A percentile compares a stretch with the other conserved stretches of the same genome.
Conservation (phyloP, 176 grass and related monocot genomes). For the Aegilops umbellulata region DNA sequence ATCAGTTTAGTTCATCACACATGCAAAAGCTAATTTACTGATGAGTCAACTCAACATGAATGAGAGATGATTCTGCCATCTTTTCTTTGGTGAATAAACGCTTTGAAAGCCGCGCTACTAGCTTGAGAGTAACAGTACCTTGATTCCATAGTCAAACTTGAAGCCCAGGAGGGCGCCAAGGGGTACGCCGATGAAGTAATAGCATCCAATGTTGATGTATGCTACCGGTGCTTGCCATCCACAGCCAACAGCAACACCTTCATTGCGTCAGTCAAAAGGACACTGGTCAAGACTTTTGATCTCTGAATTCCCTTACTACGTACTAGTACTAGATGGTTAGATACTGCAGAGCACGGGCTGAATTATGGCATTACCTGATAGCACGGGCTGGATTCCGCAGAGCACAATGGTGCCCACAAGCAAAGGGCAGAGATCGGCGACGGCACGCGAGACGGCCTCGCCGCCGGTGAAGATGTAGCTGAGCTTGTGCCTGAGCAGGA, state of each 20-base stretch:
- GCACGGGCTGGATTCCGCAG: conserved; percentile 75
- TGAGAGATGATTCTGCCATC: not conserved
- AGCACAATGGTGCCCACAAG: conserved; percentile 67
- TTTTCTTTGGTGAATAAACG: not conserved
- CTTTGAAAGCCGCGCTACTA: not conserved
- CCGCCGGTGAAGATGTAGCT: conserved; percentile 85
- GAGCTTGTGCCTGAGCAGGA: conserved; percentile 64
- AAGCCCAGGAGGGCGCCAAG: conserved; percentile 68
- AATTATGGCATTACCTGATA: conserved; percentile 54
- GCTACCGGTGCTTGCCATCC: conserved; percentile 89
- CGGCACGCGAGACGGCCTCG: conserved; percentile 52
- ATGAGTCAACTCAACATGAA: not conserved
- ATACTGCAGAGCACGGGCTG: not conserved
- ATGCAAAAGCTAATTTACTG: not conserved
- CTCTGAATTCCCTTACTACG: not conserved
- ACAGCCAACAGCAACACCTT: conserved; percentile 91
- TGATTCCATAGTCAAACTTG: conserved; percentile 62
- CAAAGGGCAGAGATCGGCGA: conserved; percentile 77
- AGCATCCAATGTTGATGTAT: conserved; percentile 86
- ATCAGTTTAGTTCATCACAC: conserved; percentile 7
- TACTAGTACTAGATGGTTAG: no score
- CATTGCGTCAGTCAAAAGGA: not conserved
- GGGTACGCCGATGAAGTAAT: conserved; percentile 80
- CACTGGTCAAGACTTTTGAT: not conserved
- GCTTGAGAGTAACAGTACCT: conserved; percentile 35